Evolutionary conservation across 345 rosid genomes (phyloP), one percentile per base, ranked within the genome.

Genomic region (Sonneratia alba): DNA sequence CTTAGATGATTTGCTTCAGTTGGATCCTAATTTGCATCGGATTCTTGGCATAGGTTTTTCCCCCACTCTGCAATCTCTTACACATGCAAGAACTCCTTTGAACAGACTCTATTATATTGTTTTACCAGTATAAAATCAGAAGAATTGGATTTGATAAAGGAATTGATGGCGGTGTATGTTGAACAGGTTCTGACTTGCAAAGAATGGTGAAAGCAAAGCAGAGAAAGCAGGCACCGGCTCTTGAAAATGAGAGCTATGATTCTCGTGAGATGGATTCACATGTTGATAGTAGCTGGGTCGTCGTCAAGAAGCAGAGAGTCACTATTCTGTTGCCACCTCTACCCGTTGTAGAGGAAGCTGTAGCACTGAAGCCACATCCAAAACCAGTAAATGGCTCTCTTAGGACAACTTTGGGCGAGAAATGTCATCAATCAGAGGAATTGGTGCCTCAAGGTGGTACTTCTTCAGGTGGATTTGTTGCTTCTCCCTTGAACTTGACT

Each of bases 251-350:
- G 40, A 32, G 71, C 37, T 27, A 16, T 24, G 71, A 36, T 55
- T 18, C 40, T 24, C n/a, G 13, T 59, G 24, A 49, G 14, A n/a
- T 65, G 38, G 77, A 65, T 43, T 53, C 37, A 13, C 43, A 22
- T 5, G 77, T 53, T 36, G 73, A 70, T 34, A 48, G 34, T 12
- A 19, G 74, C 19, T 75, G 77, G 77, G 77, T 75, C 32, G 19
- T 75, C 14, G 77, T 75, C 24, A 75, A 75, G 55, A 75, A 75
- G 70, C 77, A 75, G 74, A 75, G 53, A 53, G 63, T 75, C 66
- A 75, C 77, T 27, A 75, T 75, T 36, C 66, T 75, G 32, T 47
- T 75, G 63, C 77, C 77, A 0, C 70, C 77, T 7, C 73, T 51
- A 15, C 49, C 77, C 15, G 64, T 70, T 45, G 59, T 51, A 16